Evolutionary conservation across 192 early-diverging fungal genomes (phyloP).

Genomic region (Dissophora globulifera): DNA sequence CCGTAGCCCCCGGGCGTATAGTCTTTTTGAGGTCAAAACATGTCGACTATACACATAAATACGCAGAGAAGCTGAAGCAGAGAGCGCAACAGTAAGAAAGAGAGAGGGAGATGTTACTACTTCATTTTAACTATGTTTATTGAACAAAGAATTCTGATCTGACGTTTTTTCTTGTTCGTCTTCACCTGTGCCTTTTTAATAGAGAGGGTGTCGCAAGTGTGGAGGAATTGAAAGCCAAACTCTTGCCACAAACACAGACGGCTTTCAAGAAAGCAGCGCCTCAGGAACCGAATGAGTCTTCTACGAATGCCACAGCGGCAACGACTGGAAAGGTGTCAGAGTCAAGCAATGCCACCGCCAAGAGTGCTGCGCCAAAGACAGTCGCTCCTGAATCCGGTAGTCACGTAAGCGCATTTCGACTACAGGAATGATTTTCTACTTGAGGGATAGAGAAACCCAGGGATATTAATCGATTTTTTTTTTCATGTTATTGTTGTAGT

Average conservation of each 20-base stretch:
- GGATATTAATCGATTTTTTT: no score
- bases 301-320: neutral
- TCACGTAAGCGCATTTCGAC: no score
- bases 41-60: slow-evolving; percentile 69
- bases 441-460: no score
- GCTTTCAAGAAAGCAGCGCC: slow-evolving; percentile 25
- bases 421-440: neutral
- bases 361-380: no score
- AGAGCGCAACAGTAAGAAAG: slow-evolving; percentile 60
- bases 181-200: neutral
- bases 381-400: no score
- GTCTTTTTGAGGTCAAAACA: slow-evolving; percentile 46
- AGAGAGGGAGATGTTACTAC: no score
- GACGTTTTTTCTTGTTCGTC: no score
- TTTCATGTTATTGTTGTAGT: slow-evolving; percentile 39
- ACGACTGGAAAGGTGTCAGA: no score
- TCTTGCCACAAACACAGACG: slow-evolving; percentile 14
- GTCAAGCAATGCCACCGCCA: no score
- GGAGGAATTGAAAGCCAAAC: slow-evolving; percentile 57
- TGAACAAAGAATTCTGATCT: no score
- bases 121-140: no score
- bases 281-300: slow-evolving; percentile 18
- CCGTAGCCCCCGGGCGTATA: slow-evolving; percentile 1
- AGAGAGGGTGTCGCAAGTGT: slow-evolving; percentile 61
- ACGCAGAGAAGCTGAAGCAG: slow-evolving; percentile 69